Conservation (phyloP, 345 rosid species). For the Heritiera littoralis region DNA sequence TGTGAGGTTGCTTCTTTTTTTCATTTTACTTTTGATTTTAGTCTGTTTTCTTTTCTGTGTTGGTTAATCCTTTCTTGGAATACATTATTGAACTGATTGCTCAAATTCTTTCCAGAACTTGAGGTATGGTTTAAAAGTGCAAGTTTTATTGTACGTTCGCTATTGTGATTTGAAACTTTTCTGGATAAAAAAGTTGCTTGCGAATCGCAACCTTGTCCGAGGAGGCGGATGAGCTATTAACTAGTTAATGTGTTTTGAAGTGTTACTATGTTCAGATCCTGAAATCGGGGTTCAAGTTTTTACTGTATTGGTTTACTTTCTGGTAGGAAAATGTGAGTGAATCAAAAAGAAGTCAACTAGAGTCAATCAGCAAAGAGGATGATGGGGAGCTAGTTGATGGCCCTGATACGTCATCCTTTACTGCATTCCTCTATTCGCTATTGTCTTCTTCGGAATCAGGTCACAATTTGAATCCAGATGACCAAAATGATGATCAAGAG, state of each 20-base stretch:
- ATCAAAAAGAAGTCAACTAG: constrained; percentile 47
- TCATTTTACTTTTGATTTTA: neutral
- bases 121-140: neutral
- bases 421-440: constrained; percentile 85
- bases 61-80: neutral
- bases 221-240: neutral
- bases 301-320: neutral
- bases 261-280: neutral
- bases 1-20: neutral
- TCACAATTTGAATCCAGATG: constrained; percentile 41
- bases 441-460: constrained; percentile 60
- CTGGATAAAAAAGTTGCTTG: neutral
- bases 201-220: constrained; percentile 11
- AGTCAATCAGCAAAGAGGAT: constrained; percentile 49
- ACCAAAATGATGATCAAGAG: constrained; percentile 42
- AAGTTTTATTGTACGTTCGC: neutral
- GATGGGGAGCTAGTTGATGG: constrained; percentile 49
- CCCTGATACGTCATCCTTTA: constrained; percentile 94
- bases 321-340: constrained; percentile 55
- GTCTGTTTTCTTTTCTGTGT: neutral
- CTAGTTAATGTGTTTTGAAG: constrained; percentile 7
- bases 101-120: constrained; percentile 11
- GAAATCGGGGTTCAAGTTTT: neutral
- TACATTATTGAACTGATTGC: constrained; percentile 8
- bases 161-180: constrained; percentile 1